Evolutionary conservation across 495 filamentous ascomycete genomes (phyloP), one percentile per base, ranked within the genome.

Genomic region (Ramalina intermedia): DNA sequence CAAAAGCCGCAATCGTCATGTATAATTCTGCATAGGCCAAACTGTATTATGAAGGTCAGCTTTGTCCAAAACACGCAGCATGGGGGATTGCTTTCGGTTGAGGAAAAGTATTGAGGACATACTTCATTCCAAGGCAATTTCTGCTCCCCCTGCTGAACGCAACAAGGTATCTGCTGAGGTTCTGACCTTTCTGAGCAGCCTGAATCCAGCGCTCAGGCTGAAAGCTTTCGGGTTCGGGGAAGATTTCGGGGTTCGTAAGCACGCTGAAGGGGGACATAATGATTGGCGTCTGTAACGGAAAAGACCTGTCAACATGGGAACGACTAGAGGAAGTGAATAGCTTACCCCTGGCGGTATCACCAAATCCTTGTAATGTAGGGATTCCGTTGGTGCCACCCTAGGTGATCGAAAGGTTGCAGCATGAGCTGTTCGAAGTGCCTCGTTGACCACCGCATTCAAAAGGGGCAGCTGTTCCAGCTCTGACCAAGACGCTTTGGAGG

Each of bases 131-230:
- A 4, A 74, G 44, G 48, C 73, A 75, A 12, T 55, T 59, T 33
- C 73, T 47, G 17, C 63, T 66, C 0, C 73, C 73, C 46, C 62
- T 67, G 11, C 54, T 60, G 43, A 78, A 78, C 0, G 71, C 51
- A 7, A 70, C 61, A 4, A 67, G 60, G 41, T 63, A 68, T 13
- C 58, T 55, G 12, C 52, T 45, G 21, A 73, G 51, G 24, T 56
- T 54, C 33, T 60, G 45, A 7, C 55, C 49, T 14, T 51, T 40
- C 9, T 56, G 54, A 11, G 46, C 42, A 4, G 61, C 57, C 7
- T 55, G 50, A 20, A 74, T 55, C 71, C 72, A 80, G 20, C 75
- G 66, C 17, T 72, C 66, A 0, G 76, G 76, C 13, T 62, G 48
- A 52, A 60, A 58, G 20, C 45, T 46, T 9, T 46, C 24, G 8